Evolutionary conservation across 108 stramenopile genomes (phyloP), one percentile per base, ranked within the genome.

Genomic region (Skeletonema grethae): DNA sequence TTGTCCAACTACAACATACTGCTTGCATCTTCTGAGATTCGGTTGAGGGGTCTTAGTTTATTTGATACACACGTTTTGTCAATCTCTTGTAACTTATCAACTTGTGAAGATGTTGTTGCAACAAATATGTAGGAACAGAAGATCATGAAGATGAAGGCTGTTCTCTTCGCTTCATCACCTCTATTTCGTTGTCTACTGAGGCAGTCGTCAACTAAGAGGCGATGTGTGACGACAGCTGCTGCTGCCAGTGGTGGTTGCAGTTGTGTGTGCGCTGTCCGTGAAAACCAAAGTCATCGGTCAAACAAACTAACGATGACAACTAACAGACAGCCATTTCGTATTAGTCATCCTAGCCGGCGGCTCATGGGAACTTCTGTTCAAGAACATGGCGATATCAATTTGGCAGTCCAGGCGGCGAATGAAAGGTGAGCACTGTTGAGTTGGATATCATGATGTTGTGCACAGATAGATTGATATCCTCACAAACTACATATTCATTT

Each of bases 361-460:
- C 8, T 53, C 50, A 53, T 53, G 50, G 50, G 20, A 53, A 20
- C 60, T 35, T 15, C 16, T 18, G 32, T 18, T 32, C 25, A 28
- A 28, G 25, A 28, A 28, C 25, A 28, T 28, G 25, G 25, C 1
- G 25, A 61, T 36, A 35, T 7, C 34, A 32, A 61, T 20, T 5
- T 53, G 31, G 56, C 57, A 72, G 70, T 72, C 20, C 39, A 34
- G n/a, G 61, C 13, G 43, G 70, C 61, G 34, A 72, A 72, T 58
- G 57, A 39, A 28, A 62, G 70, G 70, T 72, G 34, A 16, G 57
- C 4, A 1, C 25, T 2, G 11, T 22, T 16, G 56, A n/a, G n/a
- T 35, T 16, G n/a, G 18, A 6, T 30, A 16, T 62, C n/a, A 28
- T 57, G 13, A 22, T 30, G 34, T 50, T 35, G 28, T 24, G 46